Evolutionary conservation across 2,329 filamentous ascomycete genomes (phyloP).

Genomic region (Fusarium torreyae): DNA sequence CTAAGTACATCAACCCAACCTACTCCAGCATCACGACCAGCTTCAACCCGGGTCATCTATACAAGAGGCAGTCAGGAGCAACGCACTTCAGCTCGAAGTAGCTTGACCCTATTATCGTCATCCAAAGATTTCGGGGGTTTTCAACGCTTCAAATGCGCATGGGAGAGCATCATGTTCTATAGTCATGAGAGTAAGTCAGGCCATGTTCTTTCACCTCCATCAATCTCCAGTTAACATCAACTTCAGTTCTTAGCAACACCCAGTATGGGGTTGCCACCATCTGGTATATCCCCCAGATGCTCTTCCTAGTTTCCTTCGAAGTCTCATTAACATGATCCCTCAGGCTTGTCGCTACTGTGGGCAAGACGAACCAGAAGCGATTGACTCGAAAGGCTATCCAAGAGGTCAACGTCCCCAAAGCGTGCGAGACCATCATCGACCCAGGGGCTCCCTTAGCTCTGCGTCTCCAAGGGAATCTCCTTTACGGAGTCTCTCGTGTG

Average conservation of each 20-base stretch:
- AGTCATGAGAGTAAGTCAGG: slow-evolving; percentile 85
- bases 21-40: slow-evolving; percentile 24
- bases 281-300: slow-evolving; percentile 73
- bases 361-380: slow-evolving; percentile 79
- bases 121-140: not conserved
- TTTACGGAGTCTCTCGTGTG: slow-evolving; percentile 88
- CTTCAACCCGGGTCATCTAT: slow-evolving; percentile 1
- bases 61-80: not conserved
- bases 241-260: slow-evolving; percentile 82
- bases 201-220: not conserved
- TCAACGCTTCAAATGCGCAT: not conserved
- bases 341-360: slow-evolving; percentile 94
- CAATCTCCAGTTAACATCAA: slow-evolving; percentile 44
- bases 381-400: slow-evolving; percentile 90
- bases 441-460: slow-evolving; percentile 88
- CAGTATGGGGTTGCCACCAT: slow-evolving; percentile 95
- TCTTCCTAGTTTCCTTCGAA: too few species aligned
- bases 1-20: slow-evolving; percentile 18
- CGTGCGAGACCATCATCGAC: slow-evolving; percentile 89
- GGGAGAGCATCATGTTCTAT: slow-evolving; percentile 81
- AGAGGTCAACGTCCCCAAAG: slow-evolving; percentile 87
- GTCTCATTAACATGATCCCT: not conserved
- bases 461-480: slow-evolving; percentile 88
- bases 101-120: not conserved
- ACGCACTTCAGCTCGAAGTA: not conserved